A percentile compares a stretch with the other conserved stretches of the same genome.
Conservation (phyloP, 2,329 filamentous ascomycete genomes). For the Gnomoniopsis smithogilvyi region DNA sequence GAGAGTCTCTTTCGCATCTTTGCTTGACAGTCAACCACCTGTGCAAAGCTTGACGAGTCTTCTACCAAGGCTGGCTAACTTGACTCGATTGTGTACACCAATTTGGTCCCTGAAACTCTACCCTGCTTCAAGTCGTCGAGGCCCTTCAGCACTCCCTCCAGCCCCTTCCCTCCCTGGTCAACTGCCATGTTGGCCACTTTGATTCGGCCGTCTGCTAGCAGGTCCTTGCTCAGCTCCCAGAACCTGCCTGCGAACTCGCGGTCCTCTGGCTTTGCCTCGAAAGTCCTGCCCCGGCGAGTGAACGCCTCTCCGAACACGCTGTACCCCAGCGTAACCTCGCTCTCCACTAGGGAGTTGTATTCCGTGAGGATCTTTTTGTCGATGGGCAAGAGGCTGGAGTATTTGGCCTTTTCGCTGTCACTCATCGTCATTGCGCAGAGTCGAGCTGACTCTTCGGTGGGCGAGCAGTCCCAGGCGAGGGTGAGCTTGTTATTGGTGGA, state of each 20-base stretch:
- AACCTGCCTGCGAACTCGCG: slow-evolving; percentile 32
- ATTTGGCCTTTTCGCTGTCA: neutral
- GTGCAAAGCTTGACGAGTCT: neutral
- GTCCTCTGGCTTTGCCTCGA: slow-evolving; percentile 21
- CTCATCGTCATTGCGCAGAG: slow-evolving; percentile 7
- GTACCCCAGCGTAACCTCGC: slow-evolving; percentile 27
- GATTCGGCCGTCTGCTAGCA: slow-evolving; percentile 32
- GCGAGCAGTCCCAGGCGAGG: slow-evolving; percentile 17
- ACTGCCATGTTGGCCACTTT: slow-evolving; percentile 28
- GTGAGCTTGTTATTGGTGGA: slow-evolving; percentile 5
- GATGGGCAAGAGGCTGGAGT: neutral
- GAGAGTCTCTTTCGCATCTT: too few relatives aligned
- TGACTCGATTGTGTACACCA: slow-evolving; percentile 32
- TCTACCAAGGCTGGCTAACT: neutral
- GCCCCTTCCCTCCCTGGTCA: slow-evolving; percentile 26
- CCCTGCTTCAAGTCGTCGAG: slow-evolving; percentile 28
- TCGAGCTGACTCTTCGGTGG: slow-evolving; percentile 5
- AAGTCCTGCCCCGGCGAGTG: neutral
- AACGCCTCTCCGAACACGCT: slow-evolving; percentile 31
- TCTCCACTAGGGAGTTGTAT: slow-evolving; percentile 33
- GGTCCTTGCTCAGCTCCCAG: slow-evolving; percentile 27
- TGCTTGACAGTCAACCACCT: too few relatives aligned
- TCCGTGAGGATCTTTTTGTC: slow-evolving; percentile 27
- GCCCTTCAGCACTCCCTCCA: slow-evolving; percentile 29
- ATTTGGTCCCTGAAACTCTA: slow-evolving; percentile 35